A percentile compares a stretch with the other conserved stretches of the same genome.
These are phyloP conservation scores for Galerina sulciceps DNA, from an alignment of 768 basidiomycete genomes.

Conservation along the genomic window DNA sequence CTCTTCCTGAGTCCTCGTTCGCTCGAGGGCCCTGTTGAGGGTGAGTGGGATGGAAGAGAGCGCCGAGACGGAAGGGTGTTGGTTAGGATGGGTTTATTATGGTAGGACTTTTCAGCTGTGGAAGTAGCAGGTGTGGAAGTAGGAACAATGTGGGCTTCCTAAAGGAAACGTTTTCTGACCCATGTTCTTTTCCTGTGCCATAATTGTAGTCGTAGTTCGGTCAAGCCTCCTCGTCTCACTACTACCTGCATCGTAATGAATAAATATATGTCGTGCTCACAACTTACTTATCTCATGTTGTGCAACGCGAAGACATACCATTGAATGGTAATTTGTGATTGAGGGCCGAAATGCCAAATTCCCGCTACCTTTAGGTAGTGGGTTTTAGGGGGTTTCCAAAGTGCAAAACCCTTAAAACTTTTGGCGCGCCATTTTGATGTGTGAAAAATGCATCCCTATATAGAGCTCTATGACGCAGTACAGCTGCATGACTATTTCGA, in stretches of 20 bases:
- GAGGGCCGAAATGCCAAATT: constrained; percentile 2
- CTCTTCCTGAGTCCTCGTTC: constrained; percentile 37
- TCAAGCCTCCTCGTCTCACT: neutral
- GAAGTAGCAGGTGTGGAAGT: constrained; percentile 1
- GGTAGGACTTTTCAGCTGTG: neutral
- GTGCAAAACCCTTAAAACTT: too few relatives aligned
- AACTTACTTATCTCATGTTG: too few relatives aligned
- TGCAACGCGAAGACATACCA: too few relatives aligned
- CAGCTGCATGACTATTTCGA: too few relatives aligned
- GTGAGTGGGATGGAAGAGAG: constrained; percentile 76
- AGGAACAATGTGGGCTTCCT: too few relatives aligned
- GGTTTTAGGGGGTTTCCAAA: too few relatives aligned
- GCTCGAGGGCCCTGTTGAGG: constrained; percentile 43
- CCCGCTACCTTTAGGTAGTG: too few relatives aligned
- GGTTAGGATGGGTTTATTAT: constrained; percentile 15
- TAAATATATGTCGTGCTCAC: neutral
- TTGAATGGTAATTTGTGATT: neutral
- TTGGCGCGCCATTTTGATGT: too few relatives aligned
- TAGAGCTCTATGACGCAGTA: too few relatives aligned
- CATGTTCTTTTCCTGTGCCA: too few relatives aligned
- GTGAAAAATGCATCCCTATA: too few relatives aligned
- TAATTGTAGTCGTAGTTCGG: neutral
- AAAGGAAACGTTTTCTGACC: too few relatives aligned
- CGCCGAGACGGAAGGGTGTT: constrained; percentile 47
- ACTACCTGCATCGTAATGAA: neutral